These are phyloP conservation scores for Linum lewisii DNA, from an alignment of 345 rosid genomes.

Conservation along the genomic window DNA sequence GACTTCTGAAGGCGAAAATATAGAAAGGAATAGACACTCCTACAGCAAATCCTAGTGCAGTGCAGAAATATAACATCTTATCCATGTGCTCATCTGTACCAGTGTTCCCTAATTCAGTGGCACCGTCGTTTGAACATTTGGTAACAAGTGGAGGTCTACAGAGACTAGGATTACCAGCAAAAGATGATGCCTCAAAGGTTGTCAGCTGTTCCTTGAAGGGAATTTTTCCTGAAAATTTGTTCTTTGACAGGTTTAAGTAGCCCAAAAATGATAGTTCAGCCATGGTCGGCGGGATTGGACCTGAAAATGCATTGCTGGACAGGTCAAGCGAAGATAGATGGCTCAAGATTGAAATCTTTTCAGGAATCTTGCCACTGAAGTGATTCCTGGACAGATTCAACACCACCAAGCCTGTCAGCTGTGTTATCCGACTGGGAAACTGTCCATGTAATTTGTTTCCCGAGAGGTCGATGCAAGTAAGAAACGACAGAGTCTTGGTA, in stretches of 20 bases:
- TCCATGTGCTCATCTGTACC: neutral
- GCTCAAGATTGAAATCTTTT: slow-evolving; percentile 5
- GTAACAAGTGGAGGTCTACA: slow-evolving; percentile 17
- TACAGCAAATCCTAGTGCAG: slow-evolving; percentile 18
- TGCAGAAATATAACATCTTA: slow-evolving; percentile 17
- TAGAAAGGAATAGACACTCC: slow-evolving; percentile 20
- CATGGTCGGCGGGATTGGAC: slow-evolving; percentile 19
- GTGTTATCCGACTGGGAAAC: slow-evolving; percentile 12
- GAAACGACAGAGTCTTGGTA: neutral
- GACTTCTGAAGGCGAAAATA: slow-evolving; percentile 7
- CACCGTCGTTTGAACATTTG: slow-evolving; percentile 10
- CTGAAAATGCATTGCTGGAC: slow-evolving; percentile 18
- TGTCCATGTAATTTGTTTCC: slow-evolving; percentile 13
- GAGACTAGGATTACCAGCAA: slow-evolving; percentile 13
- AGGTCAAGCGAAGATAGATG: slow-evolving; percentile 20
- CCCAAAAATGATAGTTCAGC: slow-evolving; percentile 8
- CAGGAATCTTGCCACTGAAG: slow-evolving; percentile 14
- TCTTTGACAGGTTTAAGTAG: slow-evolving; percentile 21
- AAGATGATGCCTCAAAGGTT: slow-evolving; percentile 13
- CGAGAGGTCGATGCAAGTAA: slow-evolving; percentile 17
- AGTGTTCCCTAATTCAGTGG: neutral
- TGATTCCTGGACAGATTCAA: slow-evolving; percentile 18
- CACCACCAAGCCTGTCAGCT: slow-evolving; percentile 10
- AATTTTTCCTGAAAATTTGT: slow-evolving; percentile 18
- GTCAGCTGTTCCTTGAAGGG: slow-evolving; percentile 12